phyloP scores from a whole-genome alignment of 257 asterid genomes.

The Nicotiana obtusifolia region DNA sequence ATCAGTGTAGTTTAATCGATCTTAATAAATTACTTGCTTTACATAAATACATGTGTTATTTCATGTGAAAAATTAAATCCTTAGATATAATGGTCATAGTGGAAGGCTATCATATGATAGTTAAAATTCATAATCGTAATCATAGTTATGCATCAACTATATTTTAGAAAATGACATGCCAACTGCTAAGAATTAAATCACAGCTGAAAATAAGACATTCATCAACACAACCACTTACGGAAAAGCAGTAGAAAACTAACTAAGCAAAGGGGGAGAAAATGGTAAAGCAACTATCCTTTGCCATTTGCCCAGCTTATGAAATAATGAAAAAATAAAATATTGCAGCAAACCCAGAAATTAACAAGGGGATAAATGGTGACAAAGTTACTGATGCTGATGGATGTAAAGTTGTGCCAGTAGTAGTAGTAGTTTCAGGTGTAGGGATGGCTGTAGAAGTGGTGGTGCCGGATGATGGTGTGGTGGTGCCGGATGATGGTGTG shows the following conservation, averaged over 20 bases:
- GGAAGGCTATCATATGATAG: too few relatives aligned
- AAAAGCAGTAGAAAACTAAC: neutral
- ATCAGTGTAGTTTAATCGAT: too few relatives aligned
- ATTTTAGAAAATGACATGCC: neutral
- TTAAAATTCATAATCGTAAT: neutral
- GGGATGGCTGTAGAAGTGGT: constrained; percentile 3
- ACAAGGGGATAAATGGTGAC: neutral
- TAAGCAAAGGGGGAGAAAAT: neutral
- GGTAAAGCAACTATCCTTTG: too few relatives aligned
- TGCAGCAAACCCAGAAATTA: neutral
- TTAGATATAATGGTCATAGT: too few relatives aligned
- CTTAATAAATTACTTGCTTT: too few relatives aligned
- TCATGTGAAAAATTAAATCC: too few relatives aligned
- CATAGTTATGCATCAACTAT: neutral
- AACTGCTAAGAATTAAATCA: neutral
- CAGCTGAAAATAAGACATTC: neutral
- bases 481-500: constrained; percentile 15
- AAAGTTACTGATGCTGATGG: neutral
- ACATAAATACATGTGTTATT: too few relatives aligned
- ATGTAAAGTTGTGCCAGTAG: constrained; percentile 16
- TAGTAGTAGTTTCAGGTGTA: constrained; percentile 5
- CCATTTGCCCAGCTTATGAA: neutral
- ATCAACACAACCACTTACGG: neutral
- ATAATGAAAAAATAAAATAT: neutral
- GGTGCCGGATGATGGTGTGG: neutral